Evolutionary conservation across 2,329 filamentous ascomycete genomes (phyloP).

Genomic region (Microdochium trichocladiopsis): DNA sequence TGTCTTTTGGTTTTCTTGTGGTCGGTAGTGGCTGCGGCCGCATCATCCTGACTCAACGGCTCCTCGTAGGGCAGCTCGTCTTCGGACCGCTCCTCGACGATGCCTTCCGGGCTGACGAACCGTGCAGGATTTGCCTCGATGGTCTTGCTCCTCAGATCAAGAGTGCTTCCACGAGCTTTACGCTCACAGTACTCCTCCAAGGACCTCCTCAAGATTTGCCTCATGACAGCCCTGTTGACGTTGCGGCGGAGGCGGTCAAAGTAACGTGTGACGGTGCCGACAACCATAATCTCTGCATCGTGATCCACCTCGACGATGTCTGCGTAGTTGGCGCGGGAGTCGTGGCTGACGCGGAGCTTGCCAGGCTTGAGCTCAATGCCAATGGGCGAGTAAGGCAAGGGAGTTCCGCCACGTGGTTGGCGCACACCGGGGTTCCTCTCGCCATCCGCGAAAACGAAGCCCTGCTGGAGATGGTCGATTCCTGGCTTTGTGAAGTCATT

Average conservation of each 20-base stretch:
- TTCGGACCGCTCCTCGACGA: background rate
- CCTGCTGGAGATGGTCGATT: constrained; percentile 26
- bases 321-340: constrained; percentile 28
- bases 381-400: constrained; percentile 24
- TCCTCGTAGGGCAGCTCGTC: background rate
- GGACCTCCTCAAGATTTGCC: constrained; percentile 23
- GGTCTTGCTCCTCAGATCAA: background rate
- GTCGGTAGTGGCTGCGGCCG: background rate
- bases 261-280: constrained; percentile 26
- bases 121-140: background rate
- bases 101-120: background rate
- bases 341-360: constrained; percentile 24
- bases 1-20: background rate
- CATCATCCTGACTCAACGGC: background rate
- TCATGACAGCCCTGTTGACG: constrained; percentile 29
- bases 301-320: constrained; percentile 27
- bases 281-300: constrained; percentile 25
- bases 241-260: constrained; percentile 27
- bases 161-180: constrained; percentile 4
- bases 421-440: constrained; percentile 20
- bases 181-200: constrained; percentile 23
- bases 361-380: constrained; percentile 23
- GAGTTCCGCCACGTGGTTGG: constrained; percentile 15
- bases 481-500: constrained; percentile 27
- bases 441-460: constrained; percentile 24